These are phyloP conservation scores for Cyamopsis tetragonoloba DNA, from an alignment of 306 rosid species.

Conservation along the genomic window DNA sequence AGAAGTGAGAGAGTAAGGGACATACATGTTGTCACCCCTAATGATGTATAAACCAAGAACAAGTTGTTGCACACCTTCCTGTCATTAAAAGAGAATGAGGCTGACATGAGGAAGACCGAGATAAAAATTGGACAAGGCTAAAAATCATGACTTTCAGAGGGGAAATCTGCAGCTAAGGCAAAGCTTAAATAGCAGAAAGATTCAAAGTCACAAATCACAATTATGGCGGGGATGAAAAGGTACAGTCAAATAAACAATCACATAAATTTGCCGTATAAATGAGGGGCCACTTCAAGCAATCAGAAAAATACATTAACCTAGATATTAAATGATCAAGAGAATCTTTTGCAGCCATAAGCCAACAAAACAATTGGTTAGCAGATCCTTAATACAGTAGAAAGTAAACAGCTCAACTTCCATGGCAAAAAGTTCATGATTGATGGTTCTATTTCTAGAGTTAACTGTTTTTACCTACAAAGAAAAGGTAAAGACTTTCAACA, in stretches of 20 bases:
- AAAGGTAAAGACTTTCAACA: neutral
- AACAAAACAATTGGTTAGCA: neutral
- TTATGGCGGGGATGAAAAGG: neutral
- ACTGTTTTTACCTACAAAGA: neutral
- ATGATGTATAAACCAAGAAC: conserved; percentile 89
- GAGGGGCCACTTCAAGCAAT: neutral
- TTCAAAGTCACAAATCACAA: neutral
- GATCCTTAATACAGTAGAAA: neutral
- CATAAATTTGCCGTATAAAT: neutral
- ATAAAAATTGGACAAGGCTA: neutral
- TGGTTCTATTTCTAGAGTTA: too few species aligned
- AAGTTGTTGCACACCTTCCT: conserved; percentile 97
- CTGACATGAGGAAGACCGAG: neutral
- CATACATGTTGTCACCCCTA: conserved; percentile 96
- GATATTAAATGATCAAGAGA: neutral
- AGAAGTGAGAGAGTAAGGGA: neutral
- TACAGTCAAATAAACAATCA: neutral
- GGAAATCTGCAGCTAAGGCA: neutral
- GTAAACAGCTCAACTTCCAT: neutral
- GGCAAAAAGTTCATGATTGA: neutral
- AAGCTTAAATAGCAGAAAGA: neutral
- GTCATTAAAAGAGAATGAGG: conserved; percentile 29
- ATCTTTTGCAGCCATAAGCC: conserved; percentile 1
- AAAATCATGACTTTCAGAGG: neutral
- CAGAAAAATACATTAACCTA: neutral